Evolutionary conservation across 129 eudicot species (phyloP).

Genomic region (Dittrichia graveolens): DNA sequence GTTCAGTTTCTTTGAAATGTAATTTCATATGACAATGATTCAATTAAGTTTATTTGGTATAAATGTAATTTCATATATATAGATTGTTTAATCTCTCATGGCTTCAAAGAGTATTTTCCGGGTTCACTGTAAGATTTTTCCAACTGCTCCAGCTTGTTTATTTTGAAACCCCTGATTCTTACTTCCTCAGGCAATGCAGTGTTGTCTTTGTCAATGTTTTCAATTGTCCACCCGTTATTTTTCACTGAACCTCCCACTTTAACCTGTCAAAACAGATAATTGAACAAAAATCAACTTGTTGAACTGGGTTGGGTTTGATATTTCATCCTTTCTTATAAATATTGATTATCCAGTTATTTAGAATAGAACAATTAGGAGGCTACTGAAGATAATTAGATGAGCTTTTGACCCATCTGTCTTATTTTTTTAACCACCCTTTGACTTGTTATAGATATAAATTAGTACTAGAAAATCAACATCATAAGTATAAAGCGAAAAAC

Average conservation of each 20-base stretch:
- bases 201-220: slow-evolving; percentile 65
- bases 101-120: slow-evolving; percentile 58
- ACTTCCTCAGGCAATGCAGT: slow-evolving; percentile 69
- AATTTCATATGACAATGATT: too few species aligned
- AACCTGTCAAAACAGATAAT: slow-evolving; percentile 47
- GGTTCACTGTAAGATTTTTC: slow-evolving; percentile 60
- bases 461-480: too few species aligned
- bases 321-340: too few species aligned
- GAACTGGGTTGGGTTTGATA: neutral
- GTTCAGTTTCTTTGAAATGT: too few species aligned
- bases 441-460: too few species aligned
- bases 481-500: neutral
- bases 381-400: too few species aligned
- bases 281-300: neutral
- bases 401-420: too few species aligned
- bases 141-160: slow-evolving; percentile 81
- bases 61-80: neutral
- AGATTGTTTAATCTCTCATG: slow-evolving; percentile 40
- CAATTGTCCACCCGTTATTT: slow-evolving; percentile 79
- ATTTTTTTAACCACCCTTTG: too few species aligned
- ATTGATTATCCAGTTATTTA: too few species aligned
- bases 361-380: too few species aligned
- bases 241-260: slow-evolving; percentile 68
- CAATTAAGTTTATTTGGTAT: too few species aligned
- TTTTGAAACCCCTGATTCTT: slow-evolving; percentile 81